phyloP scores from a whole-genome alignment of 1,284 basidiomycete genomes.

The Ceratobasidium sp. region DNA sequence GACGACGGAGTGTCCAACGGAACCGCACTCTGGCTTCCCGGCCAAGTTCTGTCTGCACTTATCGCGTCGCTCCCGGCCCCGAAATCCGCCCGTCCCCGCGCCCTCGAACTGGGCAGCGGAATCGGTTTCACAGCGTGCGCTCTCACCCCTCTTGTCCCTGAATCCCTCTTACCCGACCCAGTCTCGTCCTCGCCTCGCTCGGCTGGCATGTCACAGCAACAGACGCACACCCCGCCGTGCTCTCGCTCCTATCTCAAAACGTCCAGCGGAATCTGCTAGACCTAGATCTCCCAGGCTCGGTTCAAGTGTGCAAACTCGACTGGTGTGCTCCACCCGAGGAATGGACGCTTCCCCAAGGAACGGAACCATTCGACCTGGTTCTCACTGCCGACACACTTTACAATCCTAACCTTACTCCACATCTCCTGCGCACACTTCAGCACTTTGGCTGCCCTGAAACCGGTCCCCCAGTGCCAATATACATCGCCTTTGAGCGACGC shows the following conservation, averaged over 20 bases:
- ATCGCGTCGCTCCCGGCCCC: slow-evolving; percentile 52
- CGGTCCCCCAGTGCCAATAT: slow-evolving; percentile 56
- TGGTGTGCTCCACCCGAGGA: slow-evolving; percentile 64
- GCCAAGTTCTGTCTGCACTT: slow-evolving; percentile 74
- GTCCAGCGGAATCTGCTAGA: slow-evolving; percentile 59
- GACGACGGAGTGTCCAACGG: slow-evolving; percentile 74
- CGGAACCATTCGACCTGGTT: slow-evolving; percentile 76
- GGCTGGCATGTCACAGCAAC: slow-evolving; percentile 83
- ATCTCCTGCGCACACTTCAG: slow-evolving; percentile 74
- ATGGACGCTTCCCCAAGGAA: slow-evolving; percentile 62
- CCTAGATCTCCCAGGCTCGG: slow-evolving; percentile 50
- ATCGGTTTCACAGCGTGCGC: slow-evolving; percentile 80
- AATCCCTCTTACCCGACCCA: slow-evolving; percentile 47
- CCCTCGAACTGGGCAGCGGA: slow-evolving; percentile 83
- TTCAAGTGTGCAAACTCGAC: slow-evolving; percentile 68
- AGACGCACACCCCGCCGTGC: slow-evolving; percentile 74
- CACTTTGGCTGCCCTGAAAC: slow-evolving; percentile 55
- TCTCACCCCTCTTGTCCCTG: neutral
- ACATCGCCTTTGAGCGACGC: slow-evolving; percentile 77
- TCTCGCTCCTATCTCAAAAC: slow-evolving; percentile 71
- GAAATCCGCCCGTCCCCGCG: slow-evolving; percentile 48
- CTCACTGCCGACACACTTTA: slow-evolving; percentile 89
- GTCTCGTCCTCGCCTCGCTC: slow-evolving; percentile 70
- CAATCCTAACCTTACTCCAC: slow-evolving; percentile 64
- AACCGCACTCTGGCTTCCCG: slow-evolving; percentile 87